Conservation (phyloP, 768 basidiomycete species). For the Leccinum sublutescens region DNA sequence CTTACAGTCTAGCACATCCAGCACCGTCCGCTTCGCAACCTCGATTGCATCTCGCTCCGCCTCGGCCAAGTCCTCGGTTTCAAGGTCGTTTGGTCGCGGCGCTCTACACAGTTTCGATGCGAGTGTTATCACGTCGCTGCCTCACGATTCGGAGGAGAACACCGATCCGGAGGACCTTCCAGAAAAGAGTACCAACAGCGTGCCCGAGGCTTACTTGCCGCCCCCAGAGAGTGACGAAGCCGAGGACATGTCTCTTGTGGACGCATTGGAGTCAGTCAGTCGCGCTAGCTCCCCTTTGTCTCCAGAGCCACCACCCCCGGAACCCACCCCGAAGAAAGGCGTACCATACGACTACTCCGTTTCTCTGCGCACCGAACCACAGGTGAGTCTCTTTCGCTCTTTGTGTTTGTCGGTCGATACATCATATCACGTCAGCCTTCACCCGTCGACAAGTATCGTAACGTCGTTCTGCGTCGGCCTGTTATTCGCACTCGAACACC, state of each 20-base stretch:
- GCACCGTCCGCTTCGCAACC: slow-evolving; percentile 47
- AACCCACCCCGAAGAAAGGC: slow-evolving; percentile 47
- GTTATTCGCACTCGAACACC: slow-evolving; percentile 57
- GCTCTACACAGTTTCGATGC: slow-evolving; percentile 55
- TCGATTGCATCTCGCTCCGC: slow-evolving; percentile 50
- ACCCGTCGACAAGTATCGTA: slow-evolving; percentile 60
- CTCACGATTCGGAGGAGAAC: slow-evolving; percentile 35
- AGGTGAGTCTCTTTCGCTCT: slow-evolving; percentile 38
- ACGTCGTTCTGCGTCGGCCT: slow-evolving; percentile 57
- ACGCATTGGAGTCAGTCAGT: slow-evolving; percentile 57
- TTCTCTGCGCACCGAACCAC: slow-evolving; percentile 59
- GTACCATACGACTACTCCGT: slow-evolving; percentile 50
- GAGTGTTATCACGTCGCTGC: slow-evolving; percentile 56
- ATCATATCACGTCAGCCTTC: slow-evolving; percentile 47
- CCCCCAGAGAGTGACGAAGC: slow-evolving; percentile 44
- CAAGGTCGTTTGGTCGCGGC: slow-evolving; percentile 35
- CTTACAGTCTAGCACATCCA: slow-evolving; percentile 50
- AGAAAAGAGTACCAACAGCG: slow-evolving; percentile 47
- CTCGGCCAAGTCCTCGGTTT: slow-evolving; percentile 32
- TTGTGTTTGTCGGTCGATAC: background rate
- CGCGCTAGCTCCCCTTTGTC: slow-evolving; percentile 49
- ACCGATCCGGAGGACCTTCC: slow-evolving; percentile 38
- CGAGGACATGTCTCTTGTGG: slow-evolving; percentile 49
- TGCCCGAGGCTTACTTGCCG: slow-evolving; percentile 53
- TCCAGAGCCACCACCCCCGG: slow-evolving; percentile 34